phyloP scores from a whole-genome alignment of 2,329 filamentous ascomycete genomes.

The Exophiala calicioides region DNA sequence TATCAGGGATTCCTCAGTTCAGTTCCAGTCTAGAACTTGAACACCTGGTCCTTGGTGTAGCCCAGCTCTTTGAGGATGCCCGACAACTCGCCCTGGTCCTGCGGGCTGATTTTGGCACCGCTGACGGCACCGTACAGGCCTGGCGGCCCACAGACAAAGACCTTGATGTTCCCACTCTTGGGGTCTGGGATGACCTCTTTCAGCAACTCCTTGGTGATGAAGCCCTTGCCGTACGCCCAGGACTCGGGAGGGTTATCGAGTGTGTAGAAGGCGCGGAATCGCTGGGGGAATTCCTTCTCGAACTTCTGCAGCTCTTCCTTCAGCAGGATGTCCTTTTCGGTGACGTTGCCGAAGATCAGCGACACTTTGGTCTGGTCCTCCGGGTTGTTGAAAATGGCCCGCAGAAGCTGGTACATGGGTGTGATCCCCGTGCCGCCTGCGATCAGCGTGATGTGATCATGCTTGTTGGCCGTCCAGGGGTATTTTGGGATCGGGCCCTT shows the following conservation, averaged over 20 bases:
- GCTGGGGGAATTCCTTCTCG: conserved; percentile 92
- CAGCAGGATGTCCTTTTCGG: conserved; percentile 86
- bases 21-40: conserved; percentile 72
- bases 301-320: conserved; percentile 81
- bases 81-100: conserved; percentile 86
- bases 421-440: conserved; percentile 97
- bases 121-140: conserved; percentile 91
- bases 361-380: conserved; percentile 97
- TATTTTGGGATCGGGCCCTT: conserved; percentile 98
- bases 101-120: conserved; percentile 85
- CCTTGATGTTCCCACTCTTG: conserved; percentile 87
- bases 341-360: conserved; percentile 87
- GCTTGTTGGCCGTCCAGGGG: conserved; percentile 85
- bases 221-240: conserved; percentile 76
- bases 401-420: conserved; percentile 93
- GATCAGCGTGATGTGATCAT: conserved; percentile 69
- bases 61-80: conserved; percentile 83
- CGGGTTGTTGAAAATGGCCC: conserved; percentile 92
- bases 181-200: conserved; percentile 95
- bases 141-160: conserved; percentile 94
- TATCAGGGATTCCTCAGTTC: neutral
- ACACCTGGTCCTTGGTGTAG: conserved; percentile 85
- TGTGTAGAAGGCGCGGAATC: conserved; percentile 93
- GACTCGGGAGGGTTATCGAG: conserved; percentile 79
- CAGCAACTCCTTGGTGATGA: conserved; percentile 84